A percentile compares a stretch with the other conserved stretches of the same genome.
Evolutionary conservation across 345 rosid genomes (phyloP).

Genomic region (Cardamine resedifolia): DNA sequence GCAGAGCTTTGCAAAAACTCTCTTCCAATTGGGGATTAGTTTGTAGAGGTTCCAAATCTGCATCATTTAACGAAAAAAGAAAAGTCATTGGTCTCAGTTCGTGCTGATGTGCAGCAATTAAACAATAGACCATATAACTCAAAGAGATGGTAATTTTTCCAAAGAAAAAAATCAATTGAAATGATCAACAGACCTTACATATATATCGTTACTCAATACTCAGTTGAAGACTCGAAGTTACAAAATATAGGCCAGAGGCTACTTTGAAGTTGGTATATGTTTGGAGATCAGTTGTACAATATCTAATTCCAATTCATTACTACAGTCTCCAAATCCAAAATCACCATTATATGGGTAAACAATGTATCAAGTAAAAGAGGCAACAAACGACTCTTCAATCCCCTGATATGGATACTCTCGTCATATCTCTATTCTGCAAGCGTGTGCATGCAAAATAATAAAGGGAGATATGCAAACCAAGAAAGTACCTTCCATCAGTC

Average conservation of each 20-base stretch:
- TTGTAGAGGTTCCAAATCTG: conserved; percentile 91
- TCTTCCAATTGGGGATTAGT: conserved; percentile 69
- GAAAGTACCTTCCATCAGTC: conserved; percentile 60
- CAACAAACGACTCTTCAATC: conserved; percentile 1
- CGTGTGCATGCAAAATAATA: conserved; percentile 1
- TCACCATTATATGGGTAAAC: conserved; percentile 3
- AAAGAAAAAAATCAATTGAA: neutral
- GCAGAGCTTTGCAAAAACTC: conserved; percentile 82
- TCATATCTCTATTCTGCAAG: neutral
- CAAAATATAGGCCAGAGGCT: neutral
- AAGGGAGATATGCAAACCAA: conserved; percentile 13
- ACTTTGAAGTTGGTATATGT: neutral
- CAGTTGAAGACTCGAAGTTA: conserved; percentile 1
- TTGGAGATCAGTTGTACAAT: conserved; percentile 9
- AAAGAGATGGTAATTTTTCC: neutral
- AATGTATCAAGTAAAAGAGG: conserved; percentile 2
- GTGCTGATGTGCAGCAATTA: conserved; percentile 10
- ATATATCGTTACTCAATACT: neutral
- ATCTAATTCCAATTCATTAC: neutral
- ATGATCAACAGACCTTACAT: neutral
- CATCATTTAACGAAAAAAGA: conserved; percentile 28
- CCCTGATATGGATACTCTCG: conserved; percentile 6
- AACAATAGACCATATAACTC: neutral
- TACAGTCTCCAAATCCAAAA: conserved; percentile 8
- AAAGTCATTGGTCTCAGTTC: neutral